These are phyloP conservation scores for Exophiala viscosa DNA, from an alignment of 2,329 filamentous ascomycete species.

Conservation along the genomic window DNA sequence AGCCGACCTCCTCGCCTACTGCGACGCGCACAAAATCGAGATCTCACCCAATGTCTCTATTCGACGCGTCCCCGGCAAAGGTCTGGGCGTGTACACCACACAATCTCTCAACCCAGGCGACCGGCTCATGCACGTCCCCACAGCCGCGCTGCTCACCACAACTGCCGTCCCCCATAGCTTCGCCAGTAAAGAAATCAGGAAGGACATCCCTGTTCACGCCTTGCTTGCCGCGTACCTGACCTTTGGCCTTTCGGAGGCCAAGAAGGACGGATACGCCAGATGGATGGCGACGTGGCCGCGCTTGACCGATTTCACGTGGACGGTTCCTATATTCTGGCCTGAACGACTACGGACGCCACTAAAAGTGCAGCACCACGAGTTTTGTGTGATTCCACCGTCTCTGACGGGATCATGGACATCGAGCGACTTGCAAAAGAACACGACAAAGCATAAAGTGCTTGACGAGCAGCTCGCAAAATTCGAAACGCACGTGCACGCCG, in stretches of 20 bases:
- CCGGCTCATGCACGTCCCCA: constrained; percentile 19
- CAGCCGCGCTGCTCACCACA: constrained; percentile 13
- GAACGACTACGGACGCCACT: neutral
- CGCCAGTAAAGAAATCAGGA: constrained; percentile 4
- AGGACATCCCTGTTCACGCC: constrained; percentile 18
- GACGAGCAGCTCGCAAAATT: constrained; percentile 6
- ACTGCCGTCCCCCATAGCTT: constrained; percentile 14
- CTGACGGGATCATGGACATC: constrained; percentile 5
- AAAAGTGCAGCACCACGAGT: neutral
- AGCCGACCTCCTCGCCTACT: constrained; percentile 10
- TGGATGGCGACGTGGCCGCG: constrained; percentile 25
- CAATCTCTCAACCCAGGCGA: constrained; percentile 3
- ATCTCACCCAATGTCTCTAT: constrained; percentile 7
- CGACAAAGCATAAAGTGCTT: neutral
- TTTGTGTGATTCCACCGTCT: constrained; percentile 5
- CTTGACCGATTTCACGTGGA: constrained; percentile 14
- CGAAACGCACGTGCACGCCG: neutral
- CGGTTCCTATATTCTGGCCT: constrained; percentile 19
- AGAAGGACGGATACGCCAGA: constrained; percentile 1
- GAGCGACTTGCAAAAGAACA: neutral
- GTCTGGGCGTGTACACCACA: constrained; percentile 19
- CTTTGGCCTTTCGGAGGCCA: constrained; percentile 11
- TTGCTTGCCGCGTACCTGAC: constrained; percentile 21
- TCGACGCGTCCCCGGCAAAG: constrained; percentile 12
- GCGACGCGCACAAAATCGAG: constrained; percentile 10